These are phyloP conservation scores for Fragaria ananassa DNA, from an alignment of 306 rosid genomes.

Conservation along the genomic window DNA sequence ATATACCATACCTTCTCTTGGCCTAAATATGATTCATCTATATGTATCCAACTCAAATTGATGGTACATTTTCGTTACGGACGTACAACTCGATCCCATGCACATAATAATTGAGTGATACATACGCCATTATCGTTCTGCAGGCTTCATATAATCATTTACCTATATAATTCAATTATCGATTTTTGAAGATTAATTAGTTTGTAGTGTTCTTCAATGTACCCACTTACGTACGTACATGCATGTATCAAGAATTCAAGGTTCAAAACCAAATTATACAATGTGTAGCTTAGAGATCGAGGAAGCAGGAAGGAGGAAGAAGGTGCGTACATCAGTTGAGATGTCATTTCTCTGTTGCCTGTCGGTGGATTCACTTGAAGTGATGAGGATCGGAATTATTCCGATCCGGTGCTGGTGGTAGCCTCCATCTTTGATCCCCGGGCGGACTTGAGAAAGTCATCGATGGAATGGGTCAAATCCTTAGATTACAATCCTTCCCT, in stretches of 20 bases:
- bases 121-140: neutral
- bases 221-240: neutral
- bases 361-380: neutral
- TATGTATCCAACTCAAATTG: no score
- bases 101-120: neutral
- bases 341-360: constrained; percentile 10
- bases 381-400: neutral
- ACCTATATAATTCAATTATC: no score
- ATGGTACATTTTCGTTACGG: neutral
- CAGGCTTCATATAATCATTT: no score
- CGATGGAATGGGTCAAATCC: neutral
- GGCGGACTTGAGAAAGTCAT: neutral
- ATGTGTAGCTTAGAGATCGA: neutral
- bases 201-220: neutral
- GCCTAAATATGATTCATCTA: no score
- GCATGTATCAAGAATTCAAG: neutral
- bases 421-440: no score
- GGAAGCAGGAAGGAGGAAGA: neutral
- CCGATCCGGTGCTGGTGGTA: no score
- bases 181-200: neutral
- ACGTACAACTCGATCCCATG: neutral
- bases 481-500: neutral
- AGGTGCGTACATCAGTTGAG: neutral
- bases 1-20: no score
- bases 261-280: neutral